Evolutionary conservation across 257 asterid species (phyloP).

Genomic region (Capsicum pubescens): DNA sequence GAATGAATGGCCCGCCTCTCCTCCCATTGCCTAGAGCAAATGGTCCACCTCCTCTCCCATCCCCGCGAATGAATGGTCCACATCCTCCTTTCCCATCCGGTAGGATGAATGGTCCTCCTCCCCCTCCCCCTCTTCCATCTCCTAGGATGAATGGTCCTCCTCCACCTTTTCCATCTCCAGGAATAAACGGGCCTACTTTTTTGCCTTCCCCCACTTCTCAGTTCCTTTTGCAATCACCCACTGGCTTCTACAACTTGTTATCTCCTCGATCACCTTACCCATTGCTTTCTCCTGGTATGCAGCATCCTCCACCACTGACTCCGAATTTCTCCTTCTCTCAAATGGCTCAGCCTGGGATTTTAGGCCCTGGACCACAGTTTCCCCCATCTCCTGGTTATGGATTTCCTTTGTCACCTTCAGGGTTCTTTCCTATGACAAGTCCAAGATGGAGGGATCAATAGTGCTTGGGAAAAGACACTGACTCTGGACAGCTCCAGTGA

Average conservation of each 20-base stretch:
- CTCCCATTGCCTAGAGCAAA: conserved; percentile 32
- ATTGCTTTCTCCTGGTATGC: conserved; percentile 82
- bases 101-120: conserved; percentile 59
- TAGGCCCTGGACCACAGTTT: conserved; percentile 84
- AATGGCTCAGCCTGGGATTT: conserved; percentile 70
- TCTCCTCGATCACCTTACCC: conserved; percentile 91
- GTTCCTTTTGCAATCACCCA: conserved; percentile 80
- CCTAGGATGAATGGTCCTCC: conserved; percentile 67
- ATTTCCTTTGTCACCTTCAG: conserved; percentile 82
- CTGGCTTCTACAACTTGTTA: conserved; percentile 62
- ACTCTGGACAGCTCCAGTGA: conserved; percentile 38
- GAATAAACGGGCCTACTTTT: conserved; percentile 59
- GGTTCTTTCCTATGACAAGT: conserved; percentile 67
- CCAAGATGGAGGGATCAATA: conserved; percentile 90
- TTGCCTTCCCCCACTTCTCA: conserved; percentile 88
- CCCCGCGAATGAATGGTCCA: conserved; percentile 66
- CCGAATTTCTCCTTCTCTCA: conserved; percentile 81
- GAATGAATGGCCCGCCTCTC: conserved; percentile 46
- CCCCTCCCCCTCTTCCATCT: conserved; percentile 36
- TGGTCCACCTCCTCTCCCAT: conserved; percentile 35
- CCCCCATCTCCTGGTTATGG: conserved; percentile 93
- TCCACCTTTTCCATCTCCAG: conserved; percentile 58
- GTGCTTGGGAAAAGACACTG: conserved; percentile 44
- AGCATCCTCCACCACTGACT: conserved; percentile 63
- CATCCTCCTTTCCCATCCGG: conserved; percentile 47